Base-by-base conservation (phyloP, 2,329 filamentous ascomycete genomes). In the Magnaporthiopsis incrustans region DNA sequence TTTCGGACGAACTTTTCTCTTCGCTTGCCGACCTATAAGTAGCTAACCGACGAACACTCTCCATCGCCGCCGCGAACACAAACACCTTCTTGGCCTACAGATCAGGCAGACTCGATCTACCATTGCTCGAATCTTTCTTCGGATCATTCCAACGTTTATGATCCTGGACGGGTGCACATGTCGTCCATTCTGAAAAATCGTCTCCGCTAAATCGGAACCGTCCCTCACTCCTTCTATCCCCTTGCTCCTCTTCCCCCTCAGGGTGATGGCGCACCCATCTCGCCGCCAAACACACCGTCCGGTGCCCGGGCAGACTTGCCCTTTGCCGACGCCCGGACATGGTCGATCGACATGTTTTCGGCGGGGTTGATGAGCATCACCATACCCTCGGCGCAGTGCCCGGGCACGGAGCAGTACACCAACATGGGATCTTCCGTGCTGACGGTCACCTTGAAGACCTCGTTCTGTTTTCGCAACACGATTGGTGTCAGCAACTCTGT, bases 371-470 rank as follows among this genome's bases (percentile, higher is more conserved):
- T 63, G 8, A 63, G 64, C n/a, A 66, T 64, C 0, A 67, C 67
- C 67, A 68, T 68, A 57, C 65, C 66, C 57, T 67, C 67, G 63
- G 64, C 59, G 64, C 66, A 68, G 61, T 68, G 67, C n/a, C 50
- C 25, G 35, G 65, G 65, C 11, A 67, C 66, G 3, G 67, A 67
- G 67, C 67, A 67, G 61, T 67, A 68, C 59, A 67, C 66, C 63
- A 62, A 64, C 58, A 64, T 61, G 4, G 67, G 67, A 0, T 60
- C 62, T 15, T 66, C 67, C 30, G 63, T 58, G 62, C 67, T 67
- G 64, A 68, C 63, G 3, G 61, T 62, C 25, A 67, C 66, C 53
- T 38, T 63, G 59, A 67, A 67, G 53, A 67, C 65, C n/a, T 66
- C 44, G 44, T 22, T 7, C 44, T 53, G 44, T 10, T n/a, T n/a